Percentiles rank a stretch among this genome's conserved stretches.
These are phyloP conservation scores for Boletus semigastroideus DNA, from an alignment of 1,284 basidiomycete genomes.

Conservation along the genomic window DNA sequence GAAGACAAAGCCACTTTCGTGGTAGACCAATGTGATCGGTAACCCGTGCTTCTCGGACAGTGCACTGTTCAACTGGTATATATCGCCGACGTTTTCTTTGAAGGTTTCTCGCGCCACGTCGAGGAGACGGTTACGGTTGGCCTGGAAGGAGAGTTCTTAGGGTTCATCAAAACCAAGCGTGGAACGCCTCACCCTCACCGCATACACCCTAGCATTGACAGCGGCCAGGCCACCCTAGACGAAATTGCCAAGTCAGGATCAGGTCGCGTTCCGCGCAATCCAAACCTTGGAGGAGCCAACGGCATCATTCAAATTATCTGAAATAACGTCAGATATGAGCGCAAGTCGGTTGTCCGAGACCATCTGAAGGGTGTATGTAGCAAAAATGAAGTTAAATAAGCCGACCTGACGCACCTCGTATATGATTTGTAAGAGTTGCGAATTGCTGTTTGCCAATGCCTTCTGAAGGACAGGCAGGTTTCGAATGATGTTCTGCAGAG, in stretches of 20 bases:
- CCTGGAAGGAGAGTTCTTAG: slow-evolving; percentile 37
- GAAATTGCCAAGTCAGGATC: neutral
- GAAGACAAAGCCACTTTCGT: slow-evolving; percentile 72
- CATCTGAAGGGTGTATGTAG: slow-evolving; percentile 46
- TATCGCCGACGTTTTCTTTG: slow-evolving; percentile 87
- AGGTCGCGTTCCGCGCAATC: neutral
- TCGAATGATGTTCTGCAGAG: slow-evolving; percentile 67
- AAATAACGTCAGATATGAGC: slow-evolving; percentile 60
- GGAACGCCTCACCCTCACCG: slow-evolving; percentile 58
- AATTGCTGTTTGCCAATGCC: slow-evolving; percentile 57
- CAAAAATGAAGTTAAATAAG: too few species aligned
- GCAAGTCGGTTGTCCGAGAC: slow-evolving; percentile 68
- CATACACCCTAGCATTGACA: slow-evolving; percentile 78
- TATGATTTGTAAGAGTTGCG: slow-evolving; percentile 65
- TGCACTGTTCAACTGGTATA: slow-evolving; percentile 61
- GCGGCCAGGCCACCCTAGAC: slow-evolving; percentile 64
- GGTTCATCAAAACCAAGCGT: neutral
- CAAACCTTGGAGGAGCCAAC: slow-evolving; percentile 56
- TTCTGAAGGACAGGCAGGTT: slow-evolving; percentile 61
- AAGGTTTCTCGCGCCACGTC: slow-evolving; percentile 93
- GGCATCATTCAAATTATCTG: slow-evolving; percentile 72
- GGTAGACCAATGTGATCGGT: slow-evolving; percentile 65
- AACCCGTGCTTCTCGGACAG: slow-evolving; percentile 63
- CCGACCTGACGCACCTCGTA: slow-evolving; percentile 43
- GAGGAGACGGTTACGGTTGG: slow-evolving; percentile 77